Conservation (phyloP, 176 grass and related monocot genomes). For the Musa itinerans region DNA sequence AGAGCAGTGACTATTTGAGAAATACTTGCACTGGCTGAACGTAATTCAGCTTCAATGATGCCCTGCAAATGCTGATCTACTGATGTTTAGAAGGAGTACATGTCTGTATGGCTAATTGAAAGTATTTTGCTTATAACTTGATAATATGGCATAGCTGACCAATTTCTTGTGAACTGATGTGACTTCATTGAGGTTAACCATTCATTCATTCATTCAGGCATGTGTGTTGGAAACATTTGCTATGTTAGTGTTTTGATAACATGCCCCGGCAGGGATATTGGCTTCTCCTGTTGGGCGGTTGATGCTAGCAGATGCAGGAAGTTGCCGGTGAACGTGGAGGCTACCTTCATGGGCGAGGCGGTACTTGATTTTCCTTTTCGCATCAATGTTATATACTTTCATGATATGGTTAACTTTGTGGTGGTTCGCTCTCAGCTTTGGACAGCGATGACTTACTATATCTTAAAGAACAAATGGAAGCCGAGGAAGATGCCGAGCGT, state of each 20-base stretch:
- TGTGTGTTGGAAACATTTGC: background rate
- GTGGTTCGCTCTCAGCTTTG: slow-evolving; percentile 47
- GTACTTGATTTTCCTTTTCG: slow-evolving; percentile 34
- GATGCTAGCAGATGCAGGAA: slow-evolving; percentile 93
- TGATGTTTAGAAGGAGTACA: no score
- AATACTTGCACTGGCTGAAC: no score
- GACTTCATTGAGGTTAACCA: background rate
- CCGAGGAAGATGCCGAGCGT: slow-evolving; percentile 92
- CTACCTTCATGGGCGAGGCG: slow-evolving; percentile 25
- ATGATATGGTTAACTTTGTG: slow-evolving; percentile 16
- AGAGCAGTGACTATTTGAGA: no score
- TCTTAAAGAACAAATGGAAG: slow-evolving; percentile 99
- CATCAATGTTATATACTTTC: slow-evolving; percentile 4
- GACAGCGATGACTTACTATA: slow-evolving; percentile 98
- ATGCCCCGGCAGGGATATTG: slow-evolving; percentile 95
- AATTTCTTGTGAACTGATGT: no score
- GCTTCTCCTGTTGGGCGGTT: slow-evolving; percentile 45
- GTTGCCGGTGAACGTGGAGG: slow-evolving; percentile 98
- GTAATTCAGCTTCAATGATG: no score
- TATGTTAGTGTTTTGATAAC: slow-evolving; percentile 79
- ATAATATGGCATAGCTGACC: no score
- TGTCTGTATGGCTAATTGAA: no score
- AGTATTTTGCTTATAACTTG: no score
- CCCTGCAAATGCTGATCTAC: no score
- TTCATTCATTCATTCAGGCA: no score